Percentiles rank a stretch among this genome's conserved stretches.
These are phyloP conservation scores for Erodium moschatum DNA, from an alignment of 441 rosid species.

Conservation along the genomic window DNA sequence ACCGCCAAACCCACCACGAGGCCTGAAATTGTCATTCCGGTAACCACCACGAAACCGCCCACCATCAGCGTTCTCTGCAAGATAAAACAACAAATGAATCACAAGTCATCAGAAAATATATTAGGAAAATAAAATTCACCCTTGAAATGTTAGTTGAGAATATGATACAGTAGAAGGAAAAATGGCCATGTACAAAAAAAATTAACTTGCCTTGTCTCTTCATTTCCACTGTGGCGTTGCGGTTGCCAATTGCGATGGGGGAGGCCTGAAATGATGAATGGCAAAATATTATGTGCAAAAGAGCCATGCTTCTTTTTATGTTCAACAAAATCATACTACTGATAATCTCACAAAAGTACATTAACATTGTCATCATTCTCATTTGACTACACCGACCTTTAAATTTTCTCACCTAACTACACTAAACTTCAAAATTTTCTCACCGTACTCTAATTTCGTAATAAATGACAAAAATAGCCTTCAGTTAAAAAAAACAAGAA, in stretches of 20 bases:
- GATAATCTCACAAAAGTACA: too few relatives aligned
- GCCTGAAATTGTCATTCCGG: slow-evolving; percentile 38
- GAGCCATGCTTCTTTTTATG: neutral
- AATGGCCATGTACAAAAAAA: too few relatives aligned
- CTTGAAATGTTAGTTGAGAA: neutral
- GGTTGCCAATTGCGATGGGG: slow-evolving; percentile 43
- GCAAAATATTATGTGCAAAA: slow-evolving; percentile 5
- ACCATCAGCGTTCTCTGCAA: slow-evolving; percentile 32
- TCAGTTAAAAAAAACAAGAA: too few relatives aligned
- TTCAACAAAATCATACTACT: neutral
- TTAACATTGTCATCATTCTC: too few relatives aligned
- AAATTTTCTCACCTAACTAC: too few relatives aligned
- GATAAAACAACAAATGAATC: too few relatives aligned
- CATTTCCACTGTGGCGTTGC: slow-evolving; percentile 47
- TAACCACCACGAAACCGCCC: slow-evolving; percentile 26
- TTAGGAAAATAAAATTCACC: neutral
- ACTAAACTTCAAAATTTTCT: too few relatives aligned
- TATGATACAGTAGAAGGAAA: too few relatives aligned
- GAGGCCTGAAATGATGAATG: slow-evolving; percentile 33
- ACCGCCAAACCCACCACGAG: slow-evolving; percentile 31
- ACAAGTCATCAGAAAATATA: slow-evolving; percentile 23
- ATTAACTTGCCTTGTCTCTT: slow-evolving; percentile 53
- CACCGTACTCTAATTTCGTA: too few relatives aligned
- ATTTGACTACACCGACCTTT: too few relatives aligned
- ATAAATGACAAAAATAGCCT: too few relatives aligned